These are phyloP conservation scores for Claviceps purpurea DNA, from an alignment of 2,329 filamentous ascomycete genomes.

Conservation along the genomic window DNA sequence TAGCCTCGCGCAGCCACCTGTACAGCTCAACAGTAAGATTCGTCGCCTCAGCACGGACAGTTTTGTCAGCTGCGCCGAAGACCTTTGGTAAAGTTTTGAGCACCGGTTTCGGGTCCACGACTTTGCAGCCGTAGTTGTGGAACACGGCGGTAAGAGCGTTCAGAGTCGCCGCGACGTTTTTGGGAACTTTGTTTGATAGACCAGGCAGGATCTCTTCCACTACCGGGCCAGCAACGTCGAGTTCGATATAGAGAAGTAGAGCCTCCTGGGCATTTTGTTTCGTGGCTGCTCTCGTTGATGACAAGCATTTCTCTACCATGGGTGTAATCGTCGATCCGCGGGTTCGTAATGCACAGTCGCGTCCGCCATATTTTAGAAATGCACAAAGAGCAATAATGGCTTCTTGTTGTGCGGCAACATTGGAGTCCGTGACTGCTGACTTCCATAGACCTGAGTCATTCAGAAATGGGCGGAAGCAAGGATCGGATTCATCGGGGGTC, in stretches of 20 bases:
- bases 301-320: conserved; percentile 82
- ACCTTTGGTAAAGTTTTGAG: conserved; percentile 80
- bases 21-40: conserved; percentile 89
- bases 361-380: conserved; percentile 82
- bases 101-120: conserved; percentile 82
- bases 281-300: conserved; percentile 75
- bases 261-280: conserved; percentile 82
- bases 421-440: conserved; percentile 80
- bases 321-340: conserved; percentile 60
- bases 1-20: conserved; percentile 90
- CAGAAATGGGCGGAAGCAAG: conserved; percentile 76
- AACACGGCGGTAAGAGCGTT: conserved; percentile 70
- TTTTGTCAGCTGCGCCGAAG: conserved; percentile 95
- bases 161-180: conserved; percentile 62
- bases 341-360: conserved; percentile 66
- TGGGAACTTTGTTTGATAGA: conserved; percentile 79
- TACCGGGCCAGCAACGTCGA: conserved; percentile 73
- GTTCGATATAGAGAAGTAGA: conserved; percentile 74
- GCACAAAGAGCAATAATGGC: conserved; percentile 77
- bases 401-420: conserved; percentile 93
- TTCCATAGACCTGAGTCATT: conserved; percentile 84
- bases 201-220: conserved; percentile 81
- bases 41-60: conserved; percentile 87
- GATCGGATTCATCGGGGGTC: conserved; percentile 73
- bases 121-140: conserved; percentile 89